phyloP scores from a whole-genome alignment of 306 rosid genomes.

The Ziziphus jujuba region DNA sequence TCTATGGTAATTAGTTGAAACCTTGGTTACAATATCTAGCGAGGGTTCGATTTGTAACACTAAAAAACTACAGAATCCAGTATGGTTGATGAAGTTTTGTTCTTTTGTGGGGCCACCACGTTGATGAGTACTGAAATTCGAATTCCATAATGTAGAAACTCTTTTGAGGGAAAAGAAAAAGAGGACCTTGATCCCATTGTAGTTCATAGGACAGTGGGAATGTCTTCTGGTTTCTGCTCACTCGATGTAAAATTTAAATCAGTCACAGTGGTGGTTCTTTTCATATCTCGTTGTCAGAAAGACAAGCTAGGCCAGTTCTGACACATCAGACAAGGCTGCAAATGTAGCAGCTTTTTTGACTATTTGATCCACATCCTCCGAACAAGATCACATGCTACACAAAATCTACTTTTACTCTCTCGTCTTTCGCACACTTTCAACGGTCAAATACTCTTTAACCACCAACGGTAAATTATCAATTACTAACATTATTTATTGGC shows the following conservation, averaged over 20 bases:
- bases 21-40: too few species aligned
- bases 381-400: slow-evolving; percentile 16
- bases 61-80: too few species aligned
- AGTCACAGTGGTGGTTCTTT: neutral
- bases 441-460: slow-evolving; percentile 10
- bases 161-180: too few species aligned
- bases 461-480: slow-evolving; percentile 7
- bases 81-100: too few species aligned
- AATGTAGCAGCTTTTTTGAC: slow-evolving; percentile 34
- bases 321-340: slow-evolving; percentile 17
- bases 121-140: too few species aligned
- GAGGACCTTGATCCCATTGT: too few species aligned
- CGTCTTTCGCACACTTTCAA: neutral
- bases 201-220: slow-evolving; percentile 7
- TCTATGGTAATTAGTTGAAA: too few species aligned
- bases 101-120: too few species aligned
- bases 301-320: neutral
- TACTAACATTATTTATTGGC: neutral
- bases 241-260: neutral
- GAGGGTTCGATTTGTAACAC: too few species aligned
- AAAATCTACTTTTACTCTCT: slow-evolving; percentile 1
- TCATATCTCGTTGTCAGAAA: neutral
- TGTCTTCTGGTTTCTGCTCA: slow-evolving; percentile 24
- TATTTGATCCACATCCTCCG: neutral
- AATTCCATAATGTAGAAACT: too few species aligned